Percentiles rank a stretch among this genome's conserved stretches.
phyloP scores from a whole-genome alignment of 352 stramenopile species.

The Phytophthora sansomeana region DNA sequence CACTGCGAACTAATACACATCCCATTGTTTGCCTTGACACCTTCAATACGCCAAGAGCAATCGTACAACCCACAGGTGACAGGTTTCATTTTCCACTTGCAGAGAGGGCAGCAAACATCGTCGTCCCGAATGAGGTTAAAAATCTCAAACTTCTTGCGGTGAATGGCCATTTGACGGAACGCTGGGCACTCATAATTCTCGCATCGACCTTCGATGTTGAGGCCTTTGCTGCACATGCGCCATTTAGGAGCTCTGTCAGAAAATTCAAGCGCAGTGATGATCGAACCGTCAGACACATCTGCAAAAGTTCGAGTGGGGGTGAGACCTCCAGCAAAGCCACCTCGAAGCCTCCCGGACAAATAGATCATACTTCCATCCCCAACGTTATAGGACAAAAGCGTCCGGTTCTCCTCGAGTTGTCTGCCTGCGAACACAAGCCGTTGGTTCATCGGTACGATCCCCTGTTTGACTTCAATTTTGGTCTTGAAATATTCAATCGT shows the following conservation, averaged over 20 bases:
- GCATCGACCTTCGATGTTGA: slow-evolving; percentile 48
- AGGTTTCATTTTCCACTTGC: slow-evolving; percentile 17
- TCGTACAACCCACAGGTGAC: slow-evolving; percentile 45
- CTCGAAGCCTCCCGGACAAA: no score
- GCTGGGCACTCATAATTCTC: slow-evolving; percentile 19
- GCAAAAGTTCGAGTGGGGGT: slow-evolving; percentile 5
- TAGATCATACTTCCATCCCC: neutral
- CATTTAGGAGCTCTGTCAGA: slow-evolving; percentile 15
- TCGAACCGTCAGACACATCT: slow-evolving; percentile 8
- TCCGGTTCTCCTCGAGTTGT: neutral
- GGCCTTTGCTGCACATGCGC: slow-evolving; percentile 21
- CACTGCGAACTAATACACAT: slow-evolving; percentile 35
- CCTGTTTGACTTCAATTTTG: no score
- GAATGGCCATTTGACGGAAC: slow-evolving; percentile 33
- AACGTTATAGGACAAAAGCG: slow-evolving; percentile 11
- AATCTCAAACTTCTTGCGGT: slow-evolving; percentile 6
- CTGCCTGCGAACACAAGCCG: slow-evolving; percentile 9
- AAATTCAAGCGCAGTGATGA: slow-evolving; percentile 24
- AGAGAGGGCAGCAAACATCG: slow-evolving; percentile 29
- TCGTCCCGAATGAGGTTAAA: slow-evolving; percentile 34
- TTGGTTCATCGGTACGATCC: slow-evolving; percentile 1
- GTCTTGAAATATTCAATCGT: no score
- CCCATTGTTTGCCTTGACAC: slow-evolving; percentile 9
- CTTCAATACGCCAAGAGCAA: slow-evolving; percentile 48
- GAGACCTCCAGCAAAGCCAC: neutral